Percentiles rank a stretch among this genome's conserved stretches.
These are phyloP conservation scores for Fusarium papillatum DNA, from an alignment of 2,329 filamentous ascomycete genomes.

Conservation along the genomic window DNA sequence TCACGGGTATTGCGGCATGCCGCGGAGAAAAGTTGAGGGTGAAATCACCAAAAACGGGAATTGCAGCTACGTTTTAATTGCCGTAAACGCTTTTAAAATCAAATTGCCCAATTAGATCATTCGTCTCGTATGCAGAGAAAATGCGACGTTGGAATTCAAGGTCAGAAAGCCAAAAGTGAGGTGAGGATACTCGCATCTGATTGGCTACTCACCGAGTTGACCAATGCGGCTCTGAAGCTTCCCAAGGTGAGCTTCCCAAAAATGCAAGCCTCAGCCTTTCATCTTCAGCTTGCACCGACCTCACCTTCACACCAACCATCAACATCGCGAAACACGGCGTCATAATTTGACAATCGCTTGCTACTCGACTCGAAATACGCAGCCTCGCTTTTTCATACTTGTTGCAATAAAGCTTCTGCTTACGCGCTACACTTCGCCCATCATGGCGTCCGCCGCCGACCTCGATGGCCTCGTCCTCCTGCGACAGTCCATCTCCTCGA, in stretches of 20 bases:
- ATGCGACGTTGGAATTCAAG: slow-evolving; percentile 8
- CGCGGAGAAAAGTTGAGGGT: neutral
- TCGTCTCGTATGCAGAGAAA: neutral
- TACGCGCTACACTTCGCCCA: slow-evolving; percentile 33
- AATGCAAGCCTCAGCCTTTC: slow-evolving; percentile 43
- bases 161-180: slow-evolving; percentile 3
- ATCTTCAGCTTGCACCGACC: slow-evolving; percentile 29
- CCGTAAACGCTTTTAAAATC: neutral
- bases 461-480: slow-evolving; percentile 87
- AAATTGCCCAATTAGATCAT: neutral
- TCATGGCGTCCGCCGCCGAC: slow-evolving; percentile 69
- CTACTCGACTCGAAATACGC: neutral
- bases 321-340: slow-evolving; percentile 5
- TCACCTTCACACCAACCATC: slow-evolving; percentile 11
- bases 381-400: neutral
- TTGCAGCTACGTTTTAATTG: neutral
- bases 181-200: slow-evolving; percentile 19
- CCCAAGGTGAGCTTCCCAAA: slow-evolving; percentile 36
- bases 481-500: slow-evolving; percentile 83
- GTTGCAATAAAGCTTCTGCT: slow-evolving; percentile 3
- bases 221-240: slow-evolving; percentile 16
- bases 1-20: neutral
- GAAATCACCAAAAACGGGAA: neutral
- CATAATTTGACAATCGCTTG: neutral
- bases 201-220: slow-evolving; percentile 23